Evolutionary conservation across 2,329 filamentous ascomycete genomes (phyloP).

Genomic region (Neophaeococcomyces aloes): DNA sequence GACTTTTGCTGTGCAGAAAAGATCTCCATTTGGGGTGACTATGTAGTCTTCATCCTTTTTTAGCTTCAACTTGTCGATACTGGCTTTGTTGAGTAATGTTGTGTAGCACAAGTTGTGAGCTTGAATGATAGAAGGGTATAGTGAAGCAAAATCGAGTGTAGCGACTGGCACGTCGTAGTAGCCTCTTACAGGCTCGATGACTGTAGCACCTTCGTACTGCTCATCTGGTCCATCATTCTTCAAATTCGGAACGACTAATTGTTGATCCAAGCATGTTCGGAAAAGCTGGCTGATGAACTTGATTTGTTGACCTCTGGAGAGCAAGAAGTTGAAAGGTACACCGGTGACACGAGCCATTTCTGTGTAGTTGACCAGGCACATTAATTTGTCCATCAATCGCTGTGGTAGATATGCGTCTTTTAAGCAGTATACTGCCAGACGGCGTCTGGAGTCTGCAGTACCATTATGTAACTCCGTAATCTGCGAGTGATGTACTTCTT

Average conservation of each 20-base stretch:
- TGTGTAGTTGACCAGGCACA: slow-evolving; percentile 97
- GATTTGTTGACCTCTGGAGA: slow-evolving; percentile 88
- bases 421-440: slow-evolving; percentile 87
- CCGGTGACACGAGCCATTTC: slow-evolving; percentile 99
- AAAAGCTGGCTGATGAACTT: slow-evolving; percentile 97
- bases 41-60: slow-evolving; percentile 93
- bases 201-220: slow-evolving; percentile 94
- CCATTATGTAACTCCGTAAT: slow-evolving; percentile 98
- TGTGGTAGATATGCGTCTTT: slow-evolving; percentile 97
- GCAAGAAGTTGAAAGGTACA: slow-evolving; percentile 89
- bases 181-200: slow-evolving; percentile 86
- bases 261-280: slow-evolving; percentile 84
- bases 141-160: slow-evolving; percentile 94
- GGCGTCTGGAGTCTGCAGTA: slow-evolving; percentile 79
- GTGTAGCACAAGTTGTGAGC: slow-evolving; percentile 98
- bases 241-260: slow-evolving; percentile 86
- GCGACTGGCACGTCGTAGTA: slow-evolving; percentile 95
- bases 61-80: slow-evolving; percentile 63
- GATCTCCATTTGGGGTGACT: slow-evolving; percentile 84
- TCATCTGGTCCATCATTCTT: slow-evolving; percentile 62
- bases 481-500: slow-evolving; percentile 98
- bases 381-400: slow-evolving; percentile 90
- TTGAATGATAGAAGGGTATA: slow-evolving; percentile 98
- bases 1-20: slow-evolving; percentile 79
- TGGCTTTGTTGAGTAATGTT: slow-evolving; percentile 70